These are phyloP conservation scores for Auricularia sp. DNA, from an alignment of 768 basidiomycete genomes.

Conservation along the genomic window DNA sequence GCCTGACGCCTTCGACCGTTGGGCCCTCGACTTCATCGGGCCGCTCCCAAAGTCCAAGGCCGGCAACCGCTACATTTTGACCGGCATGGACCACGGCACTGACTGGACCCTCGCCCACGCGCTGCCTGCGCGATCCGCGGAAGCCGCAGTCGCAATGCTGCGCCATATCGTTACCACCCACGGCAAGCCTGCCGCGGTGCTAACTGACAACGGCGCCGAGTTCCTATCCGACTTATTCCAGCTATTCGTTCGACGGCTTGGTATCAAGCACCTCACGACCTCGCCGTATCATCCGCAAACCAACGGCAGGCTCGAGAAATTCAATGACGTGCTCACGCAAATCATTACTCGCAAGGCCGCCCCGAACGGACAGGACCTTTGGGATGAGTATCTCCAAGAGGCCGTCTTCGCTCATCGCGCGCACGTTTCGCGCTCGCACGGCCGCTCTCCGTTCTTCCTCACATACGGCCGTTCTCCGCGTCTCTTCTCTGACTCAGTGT, in stretches of 20 bases:
- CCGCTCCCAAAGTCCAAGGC: constrained; percentile 10
- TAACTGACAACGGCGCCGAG: constrained; percentile 17
- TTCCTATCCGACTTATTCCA: constrained; percentile 13
- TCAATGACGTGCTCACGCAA: constrained; percentile 4
- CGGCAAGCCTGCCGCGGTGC: constrained; percentile 12
- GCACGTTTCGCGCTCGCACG: constrained; percentile 9
- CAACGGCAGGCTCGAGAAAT: neutral
- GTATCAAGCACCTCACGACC: constrained; percentile 14
- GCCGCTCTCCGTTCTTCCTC: constrained; percentile 13
- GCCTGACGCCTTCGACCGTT: constrained; percentile 11
- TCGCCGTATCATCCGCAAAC: constrained; percentile 5
- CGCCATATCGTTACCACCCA: constrained; percentile 6
- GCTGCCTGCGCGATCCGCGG: constrained; percentile 7
- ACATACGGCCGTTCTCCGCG: constrained; percentile 12
- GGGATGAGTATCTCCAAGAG: constrained; percentile 15
- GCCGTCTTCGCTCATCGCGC: constrained; percentile 13
- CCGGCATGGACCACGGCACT: constrained; percentile 11
- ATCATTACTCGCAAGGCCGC: constrained; percentile 10
- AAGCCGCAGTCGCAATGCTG: constrained; percentile 2
- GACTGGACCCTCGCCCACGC: constrained; percentile 1
- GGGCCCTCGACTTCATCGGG: constrained; percentile 16
- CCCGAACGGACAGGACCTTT: neutral
- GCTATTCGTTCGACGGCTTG: neutral
- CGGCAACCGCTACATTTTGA: constrained; percentile 15
- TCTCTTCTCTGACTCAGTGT: constrained; percentile 11